Conservation (phyloP, 441 rosid genomes). For the Jatropha podagrica region DNA sequence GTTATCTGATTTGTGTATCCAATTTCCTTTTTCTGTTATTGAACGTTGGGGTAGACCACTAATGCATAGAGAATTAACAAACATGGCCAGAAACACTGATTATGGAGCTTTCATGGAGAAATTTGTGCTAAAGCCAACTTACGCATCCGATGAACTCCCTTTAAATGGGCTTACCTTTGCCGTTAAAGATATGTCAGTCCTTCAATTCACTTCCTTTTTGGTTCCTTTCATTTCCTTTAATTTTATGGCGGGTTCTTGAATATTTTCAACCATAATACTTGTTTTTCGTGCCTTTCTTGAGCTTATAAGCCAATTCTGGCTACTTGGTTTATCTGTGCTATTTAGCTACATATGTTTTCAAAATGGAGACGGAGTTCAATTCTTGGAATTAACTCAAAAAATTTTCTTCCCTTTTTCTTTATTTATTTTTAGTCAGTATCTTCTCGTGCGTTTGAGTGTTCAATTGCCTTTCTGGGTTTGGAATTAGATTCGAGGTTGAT, state of each 20-base stretch:
- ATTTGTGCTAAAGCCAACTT: slow-evolving; percentile 43
- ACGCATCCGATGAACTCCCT: slow-evolving; percentile 53
- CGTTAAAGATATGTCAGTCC: slow-evolving; percentile 78
- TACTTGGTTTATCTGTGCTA: background rate
- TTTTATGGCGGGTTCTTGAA: background rate
- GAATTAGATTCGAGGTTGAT: slow-evolving; percentile 72
- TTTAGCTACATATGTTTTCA: background rate
- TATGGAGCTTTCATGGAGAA: slow-evolving; percentile 87
- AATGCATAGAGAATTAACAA: slow-evolving; percentile 27
- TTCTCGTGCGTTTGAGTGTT: slow-evolving; percentile 7
- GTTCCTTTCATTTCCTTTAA: background rate
- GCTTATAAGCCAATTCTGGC: slow-evolving; percentile 5
- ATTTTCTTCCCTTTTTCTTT: background rate
- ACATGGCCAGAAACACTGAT: slow-evolving; percentile 52
- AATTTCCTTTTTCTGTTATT: background rate
- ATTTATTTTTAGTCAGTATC: background rate
- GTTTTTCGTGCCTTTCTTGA: background rate
- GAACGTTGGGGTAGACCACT: background rate
- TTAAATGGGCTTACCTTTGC: slow-evolving; percentile 75
- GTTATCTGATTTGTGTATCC: background rate
- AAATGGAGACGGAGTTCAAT: background rate
- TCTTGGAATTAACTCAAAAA: background rate
- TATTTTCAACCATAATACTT: background rate
- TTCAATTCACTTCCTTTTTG: slow-evolving; percentile 5
- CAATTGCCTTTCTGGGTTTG: background rate